Conservation (phyloP, 2,329 filamentous ascomycete genomes). For the Pyricularia grisea region DNA sequence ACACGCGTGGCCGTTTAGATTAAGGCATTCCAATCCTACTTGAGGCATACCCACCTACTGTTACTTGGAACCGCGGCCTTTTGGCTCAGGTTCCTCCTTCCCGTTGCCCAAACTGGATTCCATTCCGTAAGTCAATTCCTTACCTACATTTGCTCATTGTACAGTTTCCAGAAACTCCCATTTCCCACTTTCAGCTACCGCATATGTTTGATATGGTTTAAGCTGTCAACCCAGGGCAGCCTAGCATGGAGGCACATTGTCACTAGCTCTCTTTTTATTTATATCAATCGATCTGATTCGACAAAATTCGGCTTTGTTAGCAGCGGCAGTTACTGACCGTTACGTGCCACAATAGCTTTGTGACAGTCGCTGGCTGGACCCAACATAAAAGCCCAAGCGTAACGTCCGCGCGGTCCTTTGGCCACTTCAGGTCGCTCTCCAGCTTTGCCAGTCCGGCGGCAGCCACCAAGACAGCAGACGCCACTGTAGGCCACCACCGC, state of each 20-base stretch:
- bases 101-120: constrained; percentile 4
- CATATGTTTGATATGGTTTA: neutral
- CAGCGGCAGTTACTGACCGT: constrained; percentile 3
- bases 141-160: neutral
- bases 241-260: neutral
- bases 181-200: neutral
- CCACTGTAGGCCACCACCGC: constrained; percentile 19
- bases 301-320: neutral
- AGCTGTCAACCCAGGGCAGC: neutral
- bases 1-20: neutral
- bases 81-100: constrained; percentile 3
- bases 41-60: neutral
- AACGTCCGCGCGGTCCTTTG: constrained; percentile 25
- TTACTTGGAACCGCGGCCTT: constrained; percentile 3
- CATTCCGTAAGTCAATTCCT: constrained; percentile 1
- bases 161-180: neutral
- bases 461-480: constrained; percentile 20
- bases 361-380: constrained; percentile 43
- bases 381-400: constrained; percentile 28
- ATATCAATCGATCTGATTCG: neutral
- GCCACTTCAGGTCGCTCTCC: constrained; percentile 44
- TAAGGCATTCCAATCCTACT: neutral
- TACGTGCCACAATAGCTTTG: constrained; percentile 31
- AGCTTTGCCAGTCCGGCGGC: constrained; percentile 34
- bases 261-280: neutral